Conservation (phyloP, 495 filamentous ascomycete genomes). For the Aspergillus coremiiformis region DNA sequence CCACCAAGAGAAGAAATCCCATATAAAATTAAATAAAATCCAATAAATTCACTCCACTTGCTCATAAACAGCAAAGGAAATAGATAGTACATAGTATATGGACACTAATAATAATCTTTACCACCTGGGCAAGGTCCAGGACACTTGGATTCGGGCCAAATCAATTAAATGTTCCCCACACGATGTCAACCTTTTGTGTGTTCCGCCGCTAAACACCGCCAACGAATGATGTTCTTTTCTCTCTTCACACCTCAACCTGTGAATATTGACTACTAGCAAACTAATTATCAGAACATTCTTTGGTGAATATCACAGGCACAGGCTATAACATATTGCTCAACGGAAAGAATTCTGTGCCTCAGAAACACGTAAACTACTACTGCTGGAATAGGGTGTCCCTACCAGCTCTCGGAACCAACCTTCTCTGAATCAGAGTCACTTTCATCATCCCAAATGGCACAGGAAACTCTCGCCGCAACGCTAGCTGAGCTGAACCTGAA, state of each 20-base stretch:
- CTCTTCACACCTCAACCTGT: constrained; percentile 1
- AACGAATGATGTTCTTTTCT: constrained; percentile 3
- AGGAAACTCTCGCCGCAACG: constrained; percentile 24
- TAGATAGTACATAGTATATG: too few relatives aligned
- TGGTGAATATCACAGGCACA: too few relatives aligned
- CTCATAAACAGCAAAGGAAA: too few relatives aligned
- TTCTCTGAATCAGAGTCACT: background rate
- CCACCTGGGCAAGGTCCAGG: too few relatives aligned
- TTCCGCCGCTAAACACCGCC: constrained; percentile 10
- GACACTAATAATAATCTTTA: too few relatives aligned
- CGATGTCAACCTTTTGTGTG: constrained; percentile 12
- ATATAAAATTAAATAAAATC: too few relatives aligned
- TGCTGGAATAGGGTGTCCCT: background rate
- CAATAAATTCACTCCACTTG: too few relatives aligned
- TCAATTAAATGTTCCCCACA: constrained; percentile 4
- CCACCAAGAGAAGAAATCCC: too few relatives aligned
- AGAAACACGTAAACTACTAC: background rate
- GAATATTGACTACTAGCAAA: background rate
- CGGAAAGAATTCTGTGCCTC: background rate
- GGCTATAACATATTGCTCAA: background rate
- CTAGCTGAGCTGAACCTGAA: constrained; percentile 26
- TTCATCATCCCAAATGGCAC: background rate
- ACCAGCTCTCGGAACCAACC: background rate
- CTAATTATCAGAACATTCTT: background rate
- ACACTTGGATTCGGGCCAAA: background rate